Evolutionary conservation across 345 rosid species (phyloP).

Genomic region (Corchorus capsularis): DNA sequence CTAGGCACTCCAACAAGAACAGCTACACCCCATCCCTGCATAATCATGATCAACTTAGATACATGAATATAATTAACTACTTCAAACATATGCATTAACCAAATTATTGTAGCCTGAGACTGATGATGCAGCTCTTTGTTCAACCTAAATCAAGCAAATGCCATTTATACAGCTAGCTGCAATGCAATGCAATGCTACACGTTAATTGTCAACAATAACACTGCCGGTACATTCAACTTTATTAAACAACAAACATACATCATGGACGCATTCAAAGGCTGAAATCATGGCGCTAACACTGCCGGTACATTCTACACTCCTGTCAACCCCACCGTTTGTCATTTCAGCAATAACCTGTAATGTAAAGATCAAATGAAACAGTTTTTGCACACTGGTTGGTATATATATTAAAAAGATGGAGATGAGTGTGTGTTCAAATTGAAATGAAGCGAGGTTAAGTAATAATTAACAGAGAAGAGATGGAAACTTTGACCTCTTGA

Average conservation of each 20-base stretch:
- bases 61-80: too few species aligned
- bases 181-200: background rate
- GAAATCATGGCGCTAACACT: constrained; percentile 34
- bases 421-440: background rate
- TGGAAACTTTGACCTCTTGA: constrained; percentile 32
- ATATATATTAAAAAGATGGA: background rate
- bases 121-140: background rate
- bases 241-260: constrained; percentile 32
- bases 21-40: constrained; percentile 38
- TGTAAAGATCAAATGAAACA: background rate
- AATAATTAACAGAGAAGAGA: background rate
- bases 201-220: too few species aligned
- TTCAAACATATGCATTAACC: background rate
- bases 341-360: constrained; percentile 39
- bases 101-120: background rate
- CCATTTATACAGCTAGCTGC: background rate
- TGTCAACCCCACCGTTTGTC: constrained; percentile 49
- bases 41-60: background rate
- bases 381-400: background rate
- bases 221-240: too few species aligned
- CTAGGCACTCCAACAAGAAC: constrained; percentile 37
- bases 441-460: background rate
- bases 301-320: constrained; percentile 45
- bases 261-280: constrained; percentile 44
- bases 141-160: background rate